phyloP scores from a whole-genome alignment of 164 flowering plant species.

The Stephania cephalantha region DNA sequence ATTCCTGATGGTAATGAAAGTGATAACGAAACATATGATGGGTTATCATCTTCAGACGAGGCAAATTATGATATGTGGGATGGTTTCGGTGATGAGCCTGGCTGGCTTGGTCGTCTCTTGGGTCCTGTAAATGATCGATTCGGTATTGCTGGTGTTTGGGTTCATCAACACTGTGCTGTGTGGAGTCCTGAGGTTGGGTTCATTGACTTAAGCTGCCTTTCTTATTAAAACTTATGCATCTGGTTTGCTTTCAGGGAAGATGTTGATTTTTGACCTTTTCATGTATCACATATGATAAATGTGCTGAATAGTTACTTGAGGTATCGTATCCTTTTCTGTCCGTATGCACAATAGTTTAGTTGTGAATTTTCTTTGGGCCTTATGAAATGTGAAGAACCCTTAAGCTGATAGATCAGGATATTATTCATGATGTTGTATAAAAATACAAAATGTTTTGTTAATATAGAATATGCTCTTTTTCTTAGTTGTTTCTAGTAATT shows the following conservation, averaged over 20 bases:
- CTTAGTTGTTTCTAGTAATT: background rate
- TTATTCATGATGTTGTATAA: background rate
- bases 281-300: conserved; percentile 3
- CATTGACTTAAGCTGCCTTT: conserved; percentile 11
- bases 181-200: conserved; percentile 98
- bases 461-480: background rate
- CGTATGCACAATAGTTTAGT: background rate
- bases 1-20: conserved; percentile 53
- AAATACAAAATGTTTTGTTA: background rate
- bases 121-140: conserved; percentile 91
- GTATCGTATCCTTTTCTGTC: conserved; percentile 6
- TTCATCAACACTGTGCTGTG: conserved; percentile 98
- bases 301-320: conserved; percentile 8
- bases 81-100: conserved; percentile 96
- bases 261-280: conserved; percentile 5
- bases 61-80: conserved; percentile 85
- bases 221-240: conserved; percentile 12
- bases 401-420: background rate
- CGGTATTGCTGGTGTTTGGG: conserved; percentile 97
- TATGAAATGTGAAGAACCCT: background rate
- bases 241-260: conserved; percentile 7
- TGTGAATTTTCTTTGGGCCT: background rate
- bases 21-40: conserved; percentile 72
- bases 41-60: conserved; percentile 79
- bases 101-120: conserved; percentile 93